Base-by-base conservation (phyloP, 768 basidiomycete genomes). In the Lactarius sp. region DNA sequence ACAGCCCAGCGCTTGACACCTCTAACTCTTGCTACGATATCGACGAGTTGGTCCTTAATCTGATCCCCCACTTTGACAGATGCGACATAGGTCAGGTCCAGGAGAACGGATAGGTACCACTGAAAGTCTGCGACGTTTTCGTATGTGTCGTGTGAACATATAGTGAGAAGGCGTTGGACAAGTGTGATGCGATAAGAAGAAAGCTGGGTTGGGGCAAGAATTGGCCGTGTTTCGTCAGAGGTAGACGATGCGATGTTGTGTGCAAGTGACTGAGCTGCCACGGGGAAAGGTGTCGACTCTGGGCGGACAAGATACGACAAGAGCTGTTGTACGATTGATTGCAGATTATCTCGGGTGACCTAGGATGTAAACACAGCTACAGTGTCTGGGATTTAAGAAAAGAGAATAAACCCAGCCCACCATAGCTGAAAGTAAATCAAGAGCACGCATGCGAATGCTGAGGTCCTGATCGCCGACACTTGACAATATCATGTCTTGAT, bases 61-160 rank as follows among this genome's bases (percentile, higher is more conserved):
- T 89, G 83, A 0, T 76, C 70, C 2, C 94, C 94, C 53, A 97
- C 79, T 67, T 90, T 79, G 53, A 87, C 91, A 33, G 86, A 83
- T 56, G 93, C 89, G 46, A 98, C 81, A 71, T 97, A 92, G 0
- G 92, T 86, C 9, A 98, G 79, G 71, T 98, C 94, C 52, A 98
- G 83, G 34, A 98, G 84, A 8, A 95, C 93, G 5, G 96, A 97
- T 22, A 98, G 81, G 73, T 94, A 97, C 96, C 97, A 99, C 71
- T 98, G 92, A 71, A 98, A 98, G 75, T 98, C 95, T 51, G 82
- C 80, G 33, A 99, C 81, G 70, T 94, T 89, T 57, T 87, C 86
- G 72, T 96, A 98, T 22, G 87, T 89, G 42, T 85, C 85, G 60
- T 84, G 82, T 2, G 92, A 89, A 61, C 92, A 88, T 69, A 98